Base-by-base conservation (phyloP, 2,329 filamentous ascomycete species). In the Colletotrichum acutatum region DNA sequence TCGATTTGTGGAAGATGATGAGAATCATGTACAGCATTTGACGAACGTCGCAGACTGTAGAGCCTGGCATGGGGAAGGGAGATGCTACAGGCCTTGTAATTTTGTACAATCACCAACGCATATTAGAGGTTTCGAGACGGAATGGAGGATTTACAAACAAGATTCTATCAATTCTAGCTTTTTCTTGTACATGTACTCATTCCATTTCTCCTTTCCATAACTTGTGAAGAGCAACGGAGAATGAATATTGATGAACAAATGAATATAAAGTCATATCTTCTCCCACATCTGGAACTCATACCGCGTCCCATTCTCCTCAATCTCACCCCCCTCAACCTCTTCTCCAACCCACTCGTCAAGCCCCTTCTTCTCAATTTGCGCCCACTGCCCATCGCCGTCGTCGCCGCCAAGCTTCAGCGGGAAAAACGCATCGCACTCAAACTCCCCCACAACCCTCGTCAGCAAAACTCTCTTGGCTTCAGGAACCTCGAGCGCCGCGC, bases 261-360 rank as follows among this genome's bases (percentile, higher is more conserved):
- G 8, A n/a, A 8, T 72, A 49, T 2, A 1, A 19, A 8, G 11
- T 72, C 49, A 70, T 24, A 26, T 79, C 84, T 85, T 89, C 84
- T 92, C 91, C 91, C 91, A 95, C 89, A 95, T 89, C 81, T 93
- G 89, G 83, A 93, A 94, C 80, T 92, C 88, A 81, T 94, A 95
- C 79, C 83, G 81, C 5, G 89, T 90, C 7, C 87, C 90, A 19
- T 87, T 88, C 82, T 96, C 93, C 76, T 88, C 87, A 77, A 91
- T 86, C 42, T 86, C 80, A 1, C 86, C 90, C 54, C 85, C 88
- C 0, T 86, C 83, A 11, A 91, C 86, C 30, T 86, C 84, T 82
- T 95, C 92, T 0, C 93, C 93, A 2, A 90, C 89, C 87, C 91
- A 95, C 8, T 77, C 82, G 78, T 89, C 85, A 77, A 95, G 79